A percentile compares a stretch with the other conserved stretches of the same genome.
Evolutionary conservation across 73 alveolate species (phyloP).

Genomic region (Tetrahymena borealis): DNA sequence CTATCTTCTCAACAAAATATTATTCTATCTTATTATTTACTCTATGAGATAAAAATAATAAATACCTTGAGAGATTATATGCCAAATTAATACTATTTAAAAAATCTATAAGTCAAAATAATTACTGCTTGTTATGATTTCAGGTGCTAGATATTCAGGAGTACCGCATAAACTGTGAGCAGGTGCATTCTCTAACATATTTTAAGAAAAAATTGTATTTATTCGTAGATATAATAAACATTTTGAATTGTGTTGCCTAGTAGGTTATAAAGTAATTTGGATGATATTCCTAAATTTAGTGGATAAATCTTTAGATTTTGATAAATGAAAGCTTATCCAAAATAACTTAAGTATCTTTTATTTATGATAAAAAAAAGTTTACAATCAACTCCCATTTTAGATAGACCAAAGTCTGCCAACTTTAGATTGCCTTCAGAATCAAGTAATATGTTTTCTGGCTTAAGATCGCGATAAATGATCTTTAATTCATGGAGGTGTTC

Average conservation of each 20-base stretch:
- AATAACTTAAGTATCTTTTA: no score
- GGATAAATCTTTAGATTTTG: no score
- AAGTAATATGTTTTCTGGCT: slow-evolving; percentile 82
- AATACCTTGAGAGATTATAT: no score
- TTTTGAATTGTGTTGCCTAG: neutral
- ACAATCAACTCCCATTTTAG: slow-evolving; percentile 44
- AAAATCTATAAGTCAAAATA: neutral
- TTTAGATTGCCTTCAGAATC: slow-evolving; percentile 75
- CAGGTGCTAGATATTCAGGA: slow-evolving; percentile 72
- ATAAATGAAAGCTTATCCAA: no score
- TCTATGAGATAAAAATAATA: no score
- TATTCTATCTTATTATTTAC: no score
- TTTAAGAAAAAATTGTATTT: no score
- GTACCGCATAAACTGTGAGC: slow-evolving; percentile 66
- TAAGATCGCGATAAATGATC: slow-evolving; percentile 74
- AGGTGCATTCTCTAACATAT: neutral
- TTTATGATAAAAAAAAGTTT: no score
- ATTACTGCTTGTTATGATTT: slow-evolving; percentile 43
- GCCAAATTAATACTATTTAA: no score
- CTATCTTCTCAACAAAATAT: no score
- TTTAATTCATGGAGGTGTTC: slow-evolving; percentile 64
- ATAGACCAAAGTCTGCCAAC: slow-evolving; percentile 83
- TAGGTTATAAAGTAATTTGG: neutral
- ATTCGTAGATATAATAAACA: neutral
- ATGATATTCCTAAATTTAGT: no score